These are phyloP conservation scores for Phaeosphaeria sp. DNA, from an alignment of 2,329 filamentous ascomycete genomes.

Conservation along the genomic window DNA sequence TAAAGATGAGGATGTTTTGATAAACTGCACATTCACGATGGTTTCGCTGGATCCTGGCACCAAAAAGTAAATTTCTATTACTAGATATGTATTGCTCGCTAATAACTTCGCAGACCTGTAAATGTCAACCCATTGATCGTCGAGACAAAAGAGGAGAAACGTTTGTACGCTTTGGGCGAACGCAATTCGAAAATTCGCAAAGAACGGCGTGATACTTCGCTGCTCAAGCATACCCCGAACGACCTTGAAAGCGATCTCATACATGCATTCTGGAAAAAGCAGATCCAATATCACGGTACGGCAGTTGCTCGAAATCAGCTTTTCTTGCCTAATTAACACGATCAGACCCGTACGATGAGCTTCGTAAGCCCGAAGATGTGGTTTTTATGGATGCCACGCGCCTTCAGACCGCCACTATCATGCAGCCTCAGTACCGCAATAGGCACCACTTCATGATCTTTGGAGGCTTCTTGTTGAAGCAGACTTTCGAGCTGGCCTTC, in stretches of 20 bases:
- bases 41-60: slow-evolving; percentile 74
- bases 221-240: slow-evolving; percentile 72
- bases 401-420: slow-evolving; percentile 72
- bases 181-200: slow-evolving; percentile 73
- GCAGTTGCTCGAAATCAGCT: not conserved
- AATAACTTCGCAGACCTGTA: slow-evolving; percentile 55
- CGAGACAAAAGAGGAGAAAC: slow-evolving; percentile 70
- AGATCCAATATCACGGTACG: slow-evolving; percentile 67
- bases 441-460: slow-evolving; percentile 81
- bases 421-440: slow-evolving; percentile 77
- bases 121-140: slow-evolving; percentile 67
- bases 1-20: slow-evolving; percentile 67
- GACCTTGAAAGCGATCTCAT: slow-evolving; percentile 75
- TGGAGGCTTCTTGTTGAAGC: slow-evolving; percentile 75
- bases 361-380: slow-evolving; percentile 64
- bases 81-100: not conserved
- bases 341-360: slow-evolving; percentile 61
- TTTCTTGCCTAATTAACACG: not conserved
- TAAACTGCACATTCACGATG: slow-evolving; percentile 81
- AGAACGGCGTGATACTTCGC: slow-evolving; percentile 63
- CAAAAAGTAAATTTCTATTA: slow-evolving; percentile 59
- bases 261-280: slow-evolving; percentile 75
- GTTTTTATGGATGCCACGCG: slow-evolving; percentile 68
- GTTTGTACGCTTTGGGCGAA: slow-evolving; percentile 68
- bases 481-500: slow-evolving; percentile 78